Conservation (phyloP, 805 yeast species). For the Pichia rugopelliculosa region DNA sequence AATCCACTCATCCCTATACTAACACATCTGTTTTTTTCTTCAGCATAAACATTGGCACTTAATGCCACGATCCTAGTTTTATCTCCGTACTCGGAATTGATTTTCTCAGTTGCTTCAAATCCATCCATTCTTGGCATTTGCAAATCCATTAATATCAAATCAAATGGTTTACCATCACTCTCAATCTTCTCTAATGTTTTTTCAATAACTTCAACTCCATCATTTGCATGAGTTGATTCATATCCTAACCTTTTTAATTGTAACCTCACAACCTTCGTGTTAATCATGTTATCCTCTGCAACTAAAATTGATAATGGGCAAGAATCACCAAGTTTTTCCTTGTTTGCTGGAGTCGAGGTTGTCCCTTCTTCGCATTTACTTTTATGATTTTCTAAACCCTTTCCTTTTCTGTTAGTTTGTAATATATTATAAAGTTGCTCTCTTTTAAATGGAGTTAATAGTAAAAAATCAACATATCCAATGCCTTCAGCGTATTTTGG, state of each 20-base stretch:
- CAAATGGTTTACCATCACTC: conserved; percentile 32
- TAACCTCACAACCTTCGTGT: conserved; percentile 42
- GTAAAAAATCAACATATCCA: conserved; percentile 1
- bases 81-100: conserved; percentile 27
- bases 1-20: conserved; percentile 48
- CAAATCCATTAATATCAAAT: conserved; percentile 49
- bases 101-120: conserved; percentile 38
- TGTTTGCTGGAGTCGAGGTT: neutral
- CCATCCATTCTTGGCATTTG: conserved; percentile 40
- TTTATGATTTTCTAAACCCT: neutral
- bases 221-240: conserved; percentile 44
- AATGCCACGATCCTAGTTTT: conserved; percentile 35
- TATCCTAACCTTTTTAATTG: conserved; percentile 45
- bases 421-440: conserved; percentile 14
- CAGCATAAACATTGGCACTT: conserved; percentile 49
- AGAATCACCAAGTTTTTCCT: conserved; percentile 25
- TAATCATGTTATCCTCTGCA: conserved; percentile 49
- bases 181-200: conserved; percentile 23
- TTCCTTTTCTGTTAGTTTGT: neutral
- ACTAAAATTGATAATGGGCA: conserved; percentile 42
- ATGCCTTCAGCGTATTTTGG: neutral
- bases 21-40: conserved; percentile 40
- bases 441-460: conserved; percentile 18
- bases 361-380: neutral
- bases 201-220: conserved; percentile 39